phyloP scores from a whole-genome alignment of 495 filamentous ascomycete species.

The Copromyces sp. region DNA sequence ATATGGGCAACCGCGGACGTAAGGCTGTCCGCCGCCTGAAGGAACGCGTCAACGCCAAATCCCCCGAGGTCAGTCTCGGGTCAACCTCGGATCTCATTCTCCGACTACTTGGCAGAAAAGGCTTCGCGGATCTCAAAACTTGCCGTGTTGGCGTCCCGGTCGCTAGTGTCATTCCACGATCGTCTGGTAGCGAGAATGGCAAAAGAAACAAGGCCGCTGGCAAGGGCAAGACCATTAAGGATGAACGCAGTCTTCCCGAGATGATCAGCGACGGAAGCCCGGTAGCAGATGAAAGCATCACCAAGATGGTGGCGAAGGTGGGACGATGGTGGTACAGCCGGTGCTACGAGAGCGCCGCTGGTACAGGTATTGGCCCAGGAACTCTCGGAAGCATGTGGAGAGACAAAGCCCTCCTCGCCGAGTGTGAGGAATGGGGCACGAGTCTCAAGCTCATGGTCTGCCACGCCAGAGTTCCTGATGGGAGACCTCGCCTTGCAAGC shows the following conservation, averaged over 20 bases:
- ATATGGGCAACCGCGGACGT: conserved; percentile 71
- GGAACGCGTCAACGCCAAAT: conserved; percentile 52
- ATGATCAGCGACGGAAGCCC: conserved; percentile 55
- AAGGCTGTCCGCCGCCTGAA: conserved; percentile 70
- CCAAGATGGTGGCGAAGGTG: conserved; percentile 83
- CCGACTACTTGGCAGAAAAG: conserved; percentile 60
- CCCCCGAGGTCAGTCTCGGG: conserved; percentile 54
- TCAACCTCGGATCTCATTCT: conserved; percentile 72
- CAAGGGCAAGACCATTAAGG: conserved; percentile 27
- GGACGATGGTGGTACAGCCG: conserved; percentile 94
- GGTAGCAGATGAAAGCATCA: conserved; percentile 67
- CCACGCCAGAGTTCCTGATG: conserved; percentile 53
- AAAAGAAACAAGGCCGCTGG: conserved; percentile 4
- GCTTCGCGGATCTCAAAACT: conserved; percentile 75
- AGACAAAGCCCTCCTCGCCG: conserved; percentile 62
- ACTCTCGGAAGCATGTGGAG: conserved; percentile 64
- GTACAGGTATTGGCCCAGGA: conserved; percentile 40
- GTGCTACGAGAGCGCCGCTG: conserved; percentile 67
- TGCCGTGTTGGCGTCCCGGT: conserved; percentile 87
- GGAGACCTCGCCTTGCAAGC: conserved; percentile 31
- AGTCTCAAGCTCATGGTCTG: conserved; percentile 86
- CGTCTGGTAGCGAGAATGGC: conserved; percentile 20
- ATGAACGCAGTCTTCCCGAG: conserved; percentile 53
- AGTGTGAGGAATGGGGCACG: conserved; percentile 78
- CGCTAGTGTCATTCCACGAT: conserved; percentile 51